Conservation (phyloP, 2,329 filamentous ascomycete genomes). For the Tolypocladium nubicola region DNA sequence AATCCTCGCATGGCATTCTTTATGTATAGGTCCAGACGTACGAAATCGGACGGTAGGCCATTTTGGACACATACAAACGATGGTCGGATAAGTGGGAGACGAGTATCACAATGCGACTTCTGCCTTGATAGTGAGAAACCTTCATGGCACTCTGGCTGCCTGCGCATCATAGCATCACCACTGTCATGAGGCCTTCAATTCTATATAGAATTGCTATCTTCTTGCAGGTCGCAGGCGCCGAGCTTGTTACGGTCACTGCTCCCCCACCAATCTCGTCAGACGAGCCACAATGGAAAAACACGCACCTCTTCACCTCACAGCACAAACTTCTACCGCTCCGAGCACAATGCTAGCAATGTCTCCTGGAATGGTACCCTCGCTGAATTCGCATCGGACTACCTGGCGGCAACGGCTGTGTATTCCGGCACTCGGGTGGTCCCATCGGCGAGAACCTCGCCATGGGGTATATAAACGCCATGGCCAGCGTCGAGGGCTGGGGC, state of each 20-base stretch:
- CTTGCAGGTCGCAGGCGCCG: not conserved
- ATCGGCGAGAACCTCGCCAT: not conserved
- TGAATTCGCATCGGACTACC: not conserved
- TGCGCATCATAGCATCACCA: not conserved
- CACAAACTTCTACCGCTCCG: not conserved
- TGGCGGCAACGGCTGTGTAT: not conserved
- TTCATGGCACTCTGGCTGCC: not conserved
- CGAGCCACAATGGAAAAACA: not conserved
- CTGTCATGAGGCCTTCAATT: not conserved
- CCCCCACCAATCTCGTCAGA: not conserved
- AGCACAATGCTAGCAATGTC: not conserved
- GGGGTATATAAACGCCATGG: not conserved
- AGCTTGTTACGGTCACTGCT: not conserved
- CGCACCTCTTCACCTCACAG: not conserved
- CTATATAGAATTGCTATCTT: not conserved
- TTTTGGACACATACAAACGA: no score
- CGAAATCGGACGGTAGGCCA: not conserved
- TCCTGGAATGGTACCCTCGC: not conserved
- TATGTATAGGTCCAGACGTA: not conserved
- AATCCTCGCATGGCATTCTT: not conserved
- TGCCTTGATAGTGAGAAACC: not conserved
- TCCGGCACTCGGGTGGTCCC: not conserved
- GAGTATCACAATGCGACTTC: not conserved
- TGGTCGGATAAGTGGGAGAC: not conserved
- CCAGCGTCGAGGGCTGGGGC: not conserved